A percentile compares a stretch with the other conserved stretches of the same genome.
Evolutionary conservation across 2,329 filamentous ascomycete species (phyloP).

Genomic region (Clathrospora elynae): DNA sequence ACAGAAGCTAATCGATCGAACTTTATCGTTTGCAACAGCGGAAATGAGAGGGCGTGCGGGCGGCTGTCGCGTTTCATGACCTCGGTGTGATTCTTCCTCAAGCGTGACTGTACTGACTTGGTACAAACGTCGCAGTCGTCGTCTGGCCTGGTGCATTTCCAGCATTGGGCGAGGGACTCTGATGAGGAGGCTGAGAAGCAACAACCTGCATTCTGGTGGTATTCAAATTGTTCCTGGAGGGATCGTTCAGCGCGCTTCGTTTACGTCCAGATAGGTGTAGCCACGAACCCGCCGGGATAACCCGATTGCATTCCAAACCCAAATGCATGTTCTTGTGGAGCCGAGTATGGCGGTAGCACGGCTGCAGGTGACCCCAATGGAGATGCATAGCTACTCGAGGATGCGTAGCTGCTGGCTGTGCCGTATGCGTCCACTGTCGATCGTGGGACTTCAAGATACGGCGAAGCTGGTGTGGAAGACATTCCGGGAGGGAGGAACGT

Average conservation of each 20-base stretch:
- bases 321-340: slow-evolving; percentile 49
- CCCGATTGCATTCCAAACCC: slow-evolving; percentile 49
- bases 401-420: slow-evolving; percentile 37
- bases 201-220: slow-evolving; percentile 28
- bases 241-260: slow-evolving; percentile 49
- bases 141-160: slow-evolving; percentile 23
- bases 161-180: slow-evolving; percentile 24
- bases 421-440: slow-evolving; percentile 40
- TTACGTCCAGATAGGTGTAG: slow-evolving; percentile 51
- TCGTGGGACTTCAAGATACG: slow-evolving; percentile 55
- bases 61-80: slow-evolving; percentile 8
- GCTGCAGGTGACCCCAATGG: slow-evolving; percentile 46
- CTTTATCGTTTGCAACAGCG: slow-evolving; percentile 3
- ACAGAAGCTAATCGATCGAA: slow-evolving; percentile 10
- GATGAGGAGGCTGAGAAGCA: slow-evolving; percentile 35
- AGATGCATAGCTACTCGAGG: slow-evolving; percentile 43
- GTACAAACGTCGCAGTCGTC: slow-evolving; percentile 22
- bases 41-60: slow-evolving; percentile 7
- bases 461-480: slow-evolving; percentile 44
- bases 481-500: slow-evolving; percentile 47
- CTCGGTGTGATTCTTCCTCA: slow-evolving; percentile 15
- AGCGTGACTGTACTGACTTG: slow-evolving; percentile 28
- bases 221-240: slow-evolving; percentile 50
- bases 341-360: slow-evolving; percentile 42
- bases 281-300: slow-evolving; percentile 53